A percentile compares a stretch with the other conserved stretches of the same genome.
These are phyloP conservation scores for Xylaria sp. DNA, from an alignment of 2,329 filamentous ascomycete genomes.

Conservation along the genomic window DNA sequence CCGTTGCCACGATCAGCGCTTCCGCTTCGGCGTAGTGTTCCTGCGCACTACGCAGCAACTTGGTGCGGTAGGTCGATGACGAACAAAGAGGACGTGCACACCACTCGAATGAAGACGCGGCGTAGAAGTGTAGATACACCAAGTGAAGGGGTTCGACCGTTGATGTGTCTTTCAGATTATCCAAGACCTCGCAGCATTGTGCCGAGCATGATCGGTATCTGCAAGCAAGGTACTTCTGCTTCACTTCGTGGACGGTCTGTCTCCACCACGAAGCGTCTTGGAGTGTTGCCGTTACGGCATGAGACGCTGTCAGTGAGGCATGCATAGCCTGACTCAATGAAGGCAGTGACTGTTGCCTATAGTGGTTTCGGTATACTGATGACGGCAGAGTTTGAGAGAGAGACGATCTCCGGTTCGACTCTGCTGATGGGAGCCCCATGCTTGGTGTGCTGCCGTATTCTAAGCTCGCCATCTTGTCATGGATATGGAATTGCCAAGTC, in stretches of 20 bases:
- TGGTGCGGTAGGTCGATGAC: slow-evolving; percentile 52
- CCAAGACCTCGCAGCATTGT: slow-evolving; percentile 59
- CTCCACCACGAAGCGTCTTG: slow-evolving; percentile 58
- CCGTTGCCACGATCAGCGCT: slow-evolving; percentile 53
- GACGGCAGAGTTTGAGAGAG: slow-evolving; percentile 12
- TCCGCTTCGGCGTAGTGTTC: slow-evolving; percentile 58
- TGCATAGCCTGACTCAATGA: slow-evolving; percentile 31
- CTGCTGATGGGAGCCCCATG: slow-evolving; percentile 13
- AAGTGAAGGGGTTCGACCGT: slow-evolving; percentile 59
- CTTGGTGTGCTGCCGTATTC: slow-evolving; percentile 33
- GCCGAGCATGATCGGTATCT: slow-evolving; percentile 60
- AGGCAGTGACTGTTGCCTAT: slow-evolving; percentile 40
- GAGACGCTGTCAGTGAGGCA: slow-evolving; percentile 32
- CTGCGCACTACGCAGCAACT: slow-evolving; percentile 57
- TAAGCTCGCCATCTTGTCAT: slow-evolving; percentile 34
- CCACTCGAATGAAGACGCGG: slow-evolving; percentile 64
- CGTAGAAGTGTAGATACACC: slow-evolving; percentile 66
- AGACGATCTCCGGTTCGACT: slow-evolving; percentile 26
- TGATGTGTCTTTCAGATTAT: slow-evolving; percentile 51
- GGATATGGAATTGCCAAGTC: not conserved
- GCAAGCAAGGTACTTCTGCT: slow-evolving; percentile 57
- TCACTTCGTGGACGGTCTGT: slow-evolving; percentile 57
- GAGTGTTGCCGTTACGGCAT: slow-evolving; percentile 44
- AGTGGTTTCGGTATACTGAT: slow-evolving; percentile 26
- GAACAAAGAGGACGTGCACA: slow-evolving; percentile 56